These are phyloP conservation scores for Elasticomyces elasticus DNA, from an alignment of 495 filamentous ascomycete genomes.

Conservation along the genomic window DNA sequence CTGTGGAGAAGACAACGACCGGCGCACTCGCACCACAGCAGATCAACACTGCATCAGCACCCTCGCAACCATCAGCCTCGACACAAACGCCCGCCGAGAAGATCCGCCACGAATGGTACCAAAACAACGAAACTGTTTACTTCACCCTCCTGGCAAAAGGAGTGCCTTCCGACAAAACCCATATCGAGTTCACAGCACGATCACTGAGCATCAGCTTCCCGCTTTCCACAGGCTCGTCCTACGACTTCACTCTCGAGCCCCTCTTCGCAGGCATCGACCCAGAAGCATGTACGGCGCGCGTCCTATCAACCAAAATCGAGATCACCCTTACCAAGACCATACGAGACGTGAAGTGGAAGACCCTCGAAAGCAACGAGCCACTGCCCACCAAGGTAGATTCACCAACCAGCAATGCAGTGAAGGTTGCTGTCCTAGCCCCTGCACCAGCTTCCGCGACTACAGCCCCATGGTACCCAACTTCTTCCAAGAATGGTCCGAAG, in stretches of 20 bases:
- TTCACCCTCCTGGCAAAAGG: conserved; percentile 65
- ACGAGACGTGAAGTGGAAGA: conserved; percentile 64
- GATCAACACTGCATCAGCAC: background rate
- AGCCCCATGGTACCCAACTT: conserved; percentile 72
- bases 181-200: conserved; percentile 46
- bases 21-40: background rate
- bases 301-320: conserved; percentile 78
- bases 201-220: conserved; percentile 59
- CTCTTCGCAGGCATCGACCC: conserved; percentile 59
- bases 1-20: background rate
- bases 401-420: conserved; percentile 3
- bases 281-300: conserved; percentile 46
- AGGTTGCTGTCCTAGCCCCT: conserved; percentile 2
- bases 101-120: conserved; percentile 74
- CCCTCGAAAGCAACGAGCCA: conserved; percentile 43
- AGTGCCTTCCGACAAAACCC: conserved; percentile 52
- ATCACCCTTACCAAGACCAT: conserved; percentile 59
- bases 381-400: conserved; percentile 13
- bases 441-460: conserved; percentile 10
- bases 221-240: conserved; percentile 45
- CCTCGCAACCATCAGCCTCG: conserved; percentile 18
- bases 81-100: conserved; percentile 48
- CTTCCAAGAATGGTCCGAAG: conserved; percentile 72
- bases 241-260: conserved; percentile 59
- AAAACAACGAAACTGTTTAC: conserved; percentile 53